phyloP scores from a whole-genome alignment of 495 filamentous ascomycete species.

The Penicillium ochrochloron region DNA sequence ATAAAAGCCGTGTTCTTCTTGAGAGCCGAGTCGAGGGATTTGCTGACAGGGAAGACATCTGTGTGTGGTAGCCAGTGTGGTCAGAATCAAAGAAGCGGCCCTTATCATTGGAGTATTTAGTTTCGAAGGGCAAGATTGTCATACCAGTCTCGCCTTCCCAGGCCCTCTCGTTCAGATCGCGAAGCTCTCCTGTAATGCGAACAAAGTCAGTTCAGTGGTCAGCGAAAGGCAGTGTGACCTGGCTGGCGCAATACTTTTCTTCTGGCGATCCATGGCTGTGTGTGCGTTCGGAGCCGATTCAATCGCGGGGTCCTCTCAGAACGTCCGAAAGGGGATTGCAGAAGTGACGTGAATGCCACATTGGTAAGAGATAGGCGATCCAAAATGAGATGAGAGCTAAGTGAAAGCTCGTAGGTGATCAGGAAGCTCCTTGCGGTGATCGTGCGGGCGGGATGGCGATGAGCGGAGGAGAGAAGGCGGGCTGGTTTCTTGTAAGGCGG shows the following conservation, averaged over 20 bases:
- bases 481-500: conserved; percentile 29
- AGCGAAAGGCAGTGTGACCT: neutral
- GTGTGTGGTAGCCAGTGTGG: conserved; percentile 11
- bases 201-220: conserved; percentile 22
- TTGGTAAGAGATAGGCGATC: conserved; percentile 29
- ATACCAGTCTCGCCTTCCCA: conserved; percentile 90
- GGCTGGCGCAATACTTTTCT: conserved; percentile 67
- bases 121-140: conserved; percentile 8
- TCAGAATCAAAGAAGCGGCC: conserved; percentile 9
- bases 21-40: conserved; percentile 90
- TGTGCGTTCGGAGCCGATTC: conserved; percentile 20
- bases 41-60: conserved; percentile 81
- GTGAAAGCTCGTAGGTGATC: neutral
- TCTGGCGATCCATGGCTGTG: conserved; percentile 74
- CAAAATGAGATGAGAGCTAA: neutral
- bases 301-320: conserved; percentile 46
- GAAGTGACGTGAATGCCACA: conserved; percentile 51
- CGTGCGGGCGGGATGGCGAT: conserved; percentile 7
- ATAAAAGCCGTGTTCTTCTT: conserved; percentile 99
- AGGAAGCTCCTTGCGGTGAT: conserved; percentile 3
- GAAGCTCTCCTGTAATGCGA: conserved; percentile 73
- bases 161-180: conserved; percentile 80
- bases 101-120: neutral
- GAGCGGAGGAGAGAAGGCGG: conserved; percentile 20
- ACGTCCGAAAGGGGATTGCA: conserved; percentile 46